Evolutionary conservation across 305 asterid genomes (phyloP), one percentile per base, ranked within the genome.

Genomic region (Ilex paraguariensis): DNA sequence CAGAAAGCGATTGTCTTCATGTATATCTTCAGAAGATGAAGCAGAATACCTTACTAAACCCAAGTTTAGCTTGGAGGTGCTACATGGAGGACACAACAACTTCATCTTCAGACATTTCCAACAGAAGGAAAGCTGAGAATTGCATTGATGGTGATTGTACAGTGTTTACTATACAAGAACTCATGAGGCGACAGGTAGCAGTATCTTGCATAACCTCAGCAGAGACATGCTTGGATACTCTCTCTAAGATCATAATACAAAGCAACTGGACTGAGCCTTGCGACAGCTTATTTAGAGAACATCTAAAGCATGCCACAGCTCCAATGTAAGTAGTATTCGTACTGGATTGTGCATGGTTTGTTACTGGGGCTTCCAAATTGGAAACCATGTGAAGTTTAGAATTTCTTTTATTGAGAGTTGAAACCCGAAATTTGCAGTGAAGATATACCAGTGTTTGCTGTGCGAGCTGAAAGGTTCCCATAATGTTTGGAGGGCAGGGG

Each of bases 221-320:
- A 61, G 90, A 84, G 75, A 64, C 60, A 67, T 83, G 83, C 62
- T 33, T 85, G 76, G 81, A 71, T 62, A 71, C 60, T 72, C 75
- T 85, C 54, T 73, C 77, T 63, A 76, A 66, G 54, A 60, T 77
- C 64, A 32, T 79, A 59, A 69, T 60, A 66, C 53, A 58, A 61
- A 55, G 69, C 59, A 61, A 63, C 65, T 36, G 52, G 28, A 70
- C 51, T 63, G 87, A 71, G 64, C 66, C 61, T 36, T 64, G 62
- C 46, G 44, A 64, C 52, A 48, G 69, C 54, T 58, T 71, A 62
- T 39, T n/a, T 44, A 61, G 76, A 45, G 80, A 67, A 56, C 69
- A 31, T 17, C 51, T 17, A 17, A 77, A 74, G 39, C 70, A 73
- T 40, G 64, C 67, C 46, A 51, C 70, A 14, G 64, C 60, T 62